Percentiles rank a stretch among this genome's conserved stretches.
Evolutionary conservation across 2,329 filamentous ascomycete genomes (phyloP).

Genomic region (Aspergillus amoenus): DNA sequence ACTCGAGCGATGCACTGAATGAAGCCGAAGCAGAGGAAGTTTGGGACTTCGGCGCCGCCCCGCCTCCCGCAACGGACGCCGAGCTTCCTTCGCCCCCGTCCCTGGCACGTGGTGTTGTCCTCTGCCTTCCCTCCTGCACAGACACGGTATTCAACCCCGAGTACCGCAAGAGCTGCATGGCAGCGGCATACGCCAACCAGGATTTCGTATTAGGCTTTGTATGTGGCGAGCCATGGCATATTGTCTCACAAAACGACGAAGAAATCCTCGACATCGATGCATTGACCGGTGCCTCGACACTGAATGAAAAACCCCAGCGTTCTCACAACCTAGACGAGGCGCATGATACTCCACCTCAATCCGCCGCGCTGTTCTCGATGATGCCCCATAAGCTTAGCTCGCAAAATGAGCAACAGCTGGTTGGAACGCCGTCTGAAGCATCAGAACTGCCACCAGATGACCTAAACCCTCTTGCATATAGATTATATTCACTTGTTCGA

Average conservation of each 20-base stretch:
- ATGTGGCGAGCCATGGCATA: slow-evolving; percentile 37
- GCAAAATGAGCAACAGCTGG: slow-evolving; percentile 15
- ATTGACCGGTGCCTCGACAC: slow-evolving; percentile 3
- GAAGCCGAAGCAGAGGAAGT: slow-evolving; percentile 13
- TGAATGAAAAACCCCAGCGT: slow-evolving; percentile 18
- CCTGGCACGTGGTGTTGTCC: slow-evolving; percentile 35
- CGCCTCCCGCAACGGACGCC: slow-evolving; percentile 19
- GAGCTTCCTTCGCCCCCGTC: slow-evolving; percentile 34
- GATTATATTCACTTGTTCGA: slow-evolving; percentile 12
- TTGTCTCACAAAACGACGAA: slow-evolving; percentile 28
- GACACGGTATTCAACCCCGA: slow-evolving; percentile 33
- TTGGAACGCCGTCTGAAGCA: slow-evolving; percentile 1
- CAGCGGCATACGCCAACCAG: slow-evolving; percentile 39
- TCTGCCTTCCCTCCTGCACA: slow-evolving; percentile 34
- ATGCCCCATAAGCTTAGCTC: slow-evolving; percentile 14
- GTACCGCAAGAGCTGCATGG: slow-evolving; percentile 36
- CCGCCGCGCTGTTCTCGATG: slow-evolving; percentile 19
- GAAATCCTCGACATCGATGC: slow-evolving; percentile 28
- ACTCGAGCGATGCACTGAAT: slow-evolving; percentile 20
- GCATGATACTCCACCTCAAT: slow-evolving; percentile 13
- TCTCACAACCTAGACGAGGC: slow-evolving; percentile 14
- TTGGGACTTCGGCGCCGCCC: slow-evolving; percentile 12
- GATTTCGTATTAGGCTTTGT: slow-evolving; percentile 43
- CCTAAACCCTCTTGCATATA: slow-evolving; percentile 12
- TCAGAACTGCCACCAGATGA: slow-evolving; percentile 5